A percentile compares a stretch with the other conserved stretches of the same genome.
These are phyloP conservation scores for Trametes maxima DNA, from an alignment of 768 basidiomycete genomes.

Conservation along the genomic window DNA sequence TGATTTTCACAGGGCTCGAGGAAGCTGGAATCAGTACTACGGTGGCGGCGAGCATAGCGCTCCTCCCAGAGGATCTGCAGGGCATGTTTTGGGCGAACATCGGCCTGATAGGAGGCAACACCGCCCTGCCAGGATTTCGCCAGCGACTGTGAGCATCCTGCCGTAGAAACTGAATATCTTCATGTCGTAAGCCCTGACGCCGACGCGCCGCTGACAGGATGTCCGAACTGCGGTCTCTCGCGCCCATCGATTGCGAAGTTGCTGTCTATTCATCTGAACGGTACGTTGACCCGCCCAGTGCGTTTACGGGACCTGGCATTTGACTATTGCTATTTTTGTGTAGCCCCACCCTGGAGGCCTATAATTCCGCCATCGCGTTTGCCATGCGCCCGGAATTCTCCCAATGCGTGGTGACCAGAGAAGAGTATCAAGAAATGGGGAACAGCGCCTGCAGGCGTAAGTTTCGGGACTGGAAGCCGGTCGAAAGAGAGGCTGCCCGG, in stretches of 20 bases:
- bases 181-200: slow-evolving; percentile 12
- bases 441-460: slow-evolving; percentile 74
- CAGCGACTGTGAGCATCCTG: slow-evolving; percentile 59
- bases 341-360: slow-evolving; percentile 70
- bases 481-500: slow-evolving; percentile 21
- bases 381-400: slow-evolving; percentile 54
- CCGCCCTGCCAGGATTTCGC: slow-evolving; percentile 72
- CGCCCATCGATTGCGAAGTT: slow-evolving; percentile 81
- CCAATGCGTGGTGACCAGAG: slow-evolving; percentile 63
- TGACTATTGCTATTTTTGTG: slow-evolving; percentile 20
- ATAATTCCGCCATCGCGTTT: slow-evolving; percentile 61
- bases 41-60: slow-evolving; percentile 73
- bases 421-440: slow-evolving; percentile 86
- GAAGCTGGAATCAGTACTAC: slow-evolving; percentile 80
- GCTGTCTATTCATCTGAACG: slow-evolving; percentile 69
- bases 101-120: slow-evolving; percentile 84
- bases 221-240: slow-evolving; percentile 74
- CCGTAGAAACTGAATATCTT: not conserved
- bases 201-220: slow-evolving; percentile 46
- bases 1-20: slow-evolving; percentile 57
- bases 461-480: slow-evolving; percentile 62
- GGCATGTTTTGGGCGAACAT: slow-evolving; percentile 98
- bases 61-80: slow-evolving; percentile 77
- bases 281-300: slow-evolving; percentile 49
- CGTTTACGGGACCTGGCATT: slow-evolving; percentile 11